Base-by-base conservation (phyloP, 257 asterid genomes). In the Solanum gracilifrons region DNA sequence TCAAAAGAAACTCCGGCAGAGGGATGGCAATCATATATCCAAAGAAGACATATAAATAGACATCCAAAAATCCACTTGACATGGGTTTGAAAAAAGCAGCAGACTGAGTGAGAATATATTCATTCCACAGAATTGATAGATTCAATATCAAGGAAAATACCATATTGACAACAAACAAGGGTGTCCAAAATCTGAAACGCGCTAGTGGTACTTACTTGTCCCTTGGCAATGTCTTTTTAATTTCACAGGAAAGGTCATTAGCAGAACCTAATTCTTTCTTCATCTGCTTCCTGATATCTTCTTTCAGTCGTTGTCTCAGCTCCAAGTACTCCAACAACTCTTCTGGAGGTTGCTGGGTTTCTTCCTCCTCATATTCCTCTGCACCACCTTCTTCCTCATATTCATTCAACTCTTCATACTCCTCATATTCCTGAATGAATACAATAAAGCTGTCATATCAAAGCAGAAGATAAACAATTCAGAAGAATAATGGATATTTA, bases 291-390 rank as follows among this genome's bases (percentile, higher is more conserved):
- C 95, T 92, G 80, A 92, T 79, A 0, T 87, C 74, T 60, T 95
- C 98, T 89, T 97, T 97, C 77, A 95, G 62, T 23, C 87, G 91
- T 87, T 94, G 95, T 92, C 99, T 93, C 85, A 93, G 87, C 85
- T 88, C 94, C 74, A 97, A 94, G 89, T 94, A 97, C 72, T 94
- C 95, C 94, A 92, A 87, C 89, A 90, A 94, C 89, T 94, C 99
- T 89, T 90, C 92, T 51, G 97, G 90, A 64, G 97, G 97, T 89
- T 90, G 91, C 75, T 89, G 93, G 86, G 86, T 87, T 90, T 91
- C 96, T 88, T 90, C 93, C 84, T 91, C 92, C 87, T 92, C 94
- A 55, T 91, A 87, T n/a, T 86, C 93, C 72, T 89, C 95, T 73
- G 88, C 95, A 82, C 64, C 37, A 4, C n/a, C 39, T 73, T 94